Evolutionary conservation across 1,284 basidiomycete genomes (phyloP).

Genomic region (Marasmius sp.): DNA sequence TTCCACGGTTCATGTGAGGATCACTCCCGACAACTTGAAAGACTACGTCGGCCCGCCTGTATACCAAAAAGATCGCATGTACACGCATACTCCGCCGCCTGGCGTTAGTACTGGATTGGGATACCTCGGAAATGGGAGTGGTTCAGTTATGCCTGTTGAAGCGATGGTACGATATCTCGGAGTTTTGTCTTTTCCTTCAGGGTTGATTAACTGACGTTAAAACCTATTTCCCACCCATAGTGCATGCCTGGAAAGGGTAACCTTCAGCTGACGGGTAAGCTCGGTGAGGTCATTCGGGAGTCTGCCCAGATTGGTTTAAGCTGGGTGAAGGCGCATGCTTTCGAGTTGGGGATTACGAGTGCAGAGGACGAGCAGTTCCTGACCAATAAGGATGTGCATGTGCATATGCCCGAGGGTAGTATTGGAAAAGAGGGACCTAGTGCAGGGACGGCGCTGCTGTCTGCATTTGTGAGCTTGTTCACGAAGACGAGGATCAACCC

Average conservation of each 20-base stretch:
- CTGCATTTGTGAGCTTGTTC: conserved; percentile 90
- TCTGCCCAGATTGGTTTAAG: conserved; percentile 92
- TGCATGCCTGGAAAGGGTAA: conserved; percentile 91
- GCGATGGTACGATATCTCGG: conserved; percentile 63
- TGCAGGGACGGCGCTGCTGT: conserved; percentile 91
- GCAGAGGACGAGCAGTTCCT: conserved; percentile 75
- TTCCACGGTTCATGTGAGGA: conserved; percentile 73
- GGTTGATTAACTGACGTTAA: neutral
- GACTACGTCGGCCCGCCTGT: conserved; percentile 96
- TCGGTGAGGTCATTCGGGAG: conserved; percentile 97
- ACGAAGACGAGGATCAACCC: conserved; percentile 81
- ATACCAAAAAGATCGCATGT: conserved; percentile 95
- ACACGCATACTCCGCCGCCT: conserved; percentile 78
- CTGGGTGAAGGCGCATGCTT: conserved; percentile 92
- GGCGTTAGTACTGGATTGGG: conserved; percentile 95
- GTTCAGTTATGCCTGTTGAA: conserved; percentile 97
- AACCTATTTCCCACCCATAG: conserved; percentile 35
- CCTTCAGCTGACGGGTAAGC: conserved; percentile 92
- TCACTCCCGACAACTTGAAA: conserved; percentile 87
- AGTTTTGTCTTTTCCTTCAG: neutral
- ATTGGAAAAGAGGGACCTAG: conserved; percentile 98
- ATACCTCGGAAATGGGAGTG: conserved; percentile 94
- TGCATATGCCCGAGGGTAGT: conserved; percentile 96
- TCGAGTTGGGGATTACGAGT: conserved; percentile 83
- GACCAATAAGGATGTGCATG: conserved; percentile 83